Conservation (phyloP, 1,284 basidiomycete species). For the Heterobasidion annosum region DNA sequence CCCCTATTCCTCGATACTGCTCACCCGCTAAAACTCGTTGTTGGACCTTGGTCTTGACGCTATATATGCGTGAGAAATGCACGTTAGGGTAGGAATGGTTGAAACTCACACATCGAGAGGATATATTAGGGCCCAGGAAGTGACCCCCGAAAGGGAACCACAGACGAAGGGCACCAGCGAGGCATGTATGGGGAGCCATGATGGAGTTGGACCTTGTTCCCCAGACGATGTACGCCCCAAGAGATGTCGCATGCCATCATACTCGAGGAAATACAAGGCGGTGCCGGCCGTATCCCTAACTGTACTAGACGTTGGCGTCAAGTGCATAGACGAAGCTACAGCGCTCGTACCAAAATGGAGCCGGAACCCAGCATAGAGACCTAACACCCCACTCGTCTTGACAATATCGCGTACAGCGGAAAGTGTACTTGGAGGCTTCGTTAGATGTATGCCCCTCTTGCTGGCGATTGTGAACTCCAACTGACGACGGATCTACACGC, state of each 20-base stretch:
- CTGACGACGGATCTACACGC: conserved; percentile 76
- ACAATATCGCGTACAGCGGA: conserved; percentile 69
- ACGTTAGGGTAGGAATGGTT: neutral
- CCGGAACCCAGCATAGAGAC: conserved; percentile 78
- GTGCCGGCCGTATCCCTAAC: conserved; percentile 79
- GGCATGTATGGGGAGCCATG: conserved; percentile 70
- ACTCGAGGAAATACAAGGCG: conserved; percentile 81
- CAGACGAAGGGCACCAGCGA: conserved; percentile 80
- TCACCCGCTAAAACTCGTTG: conserved; percentile 79
- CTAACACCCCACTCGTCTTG: conserved; percentile 53
- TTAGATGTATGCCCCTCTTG: conserved; percentile 57
- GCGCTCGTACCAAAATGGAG: conserved; percentile 61
- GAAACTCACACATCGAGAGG: conserved; percentile 69
- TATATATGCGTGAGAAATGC: conserved; percentile 19
- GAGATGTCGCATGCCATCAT: conserved; percentile 76
- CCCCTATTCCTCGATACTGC: conserved; percentile 53
- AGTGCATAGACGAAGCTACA: neutral
- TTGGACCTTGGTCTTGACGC: conserved; percentile 91
- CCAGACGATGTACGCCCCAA: conserved; percentile 63
- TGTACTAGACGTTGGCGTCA: conserved; percentile 16
- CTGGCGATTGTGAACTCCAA: conserved; percentile 90
- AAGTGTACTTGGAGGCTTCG: conserved; percentile 65
- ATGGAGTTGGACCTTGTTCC: conserved; percentile 66
- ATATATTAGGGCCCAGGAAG: conserved; percentile 81
- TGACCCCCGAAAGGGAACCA: conserved; percentile 76